Conservation (phyloP, 1,139 yeast species). For the Geotrichum siamense region DNA sequence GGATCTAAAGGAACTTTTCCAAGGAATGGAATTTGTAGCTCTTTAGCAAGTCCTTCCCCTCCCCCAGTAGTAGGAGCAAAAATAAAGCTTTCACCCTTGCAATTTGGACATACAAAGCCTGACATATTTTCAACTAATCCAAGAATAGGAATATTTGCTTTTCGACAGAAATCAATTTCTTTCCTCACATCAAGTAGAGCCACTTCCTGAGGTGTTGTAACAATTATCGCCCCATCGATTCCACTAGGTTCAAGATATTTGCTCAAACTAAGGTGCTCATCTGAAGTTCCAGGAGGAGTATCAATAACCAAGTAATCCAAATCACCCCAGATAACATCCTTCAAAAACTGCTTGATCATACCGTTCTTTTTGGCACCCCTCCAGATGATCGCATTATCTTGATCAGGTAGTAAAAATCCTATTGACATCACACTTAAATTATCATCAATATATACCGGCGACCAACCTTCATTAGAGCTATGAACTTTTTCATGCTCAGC, state of each 20-base stretch:
- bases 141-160: constrained; percentile 75
- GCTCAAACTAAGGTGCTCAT: constrained; percentile 88
- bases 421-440: constrained; percentile 94
- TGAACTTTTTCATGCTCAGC: constrained; percentile 83
- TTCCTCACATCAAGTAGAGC: constrained; percentile 91
- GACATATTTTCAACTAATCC: constrained; percentile 98
- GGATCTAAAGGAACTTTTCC: constrained; percentile 97
- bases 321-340: constrained; percentile 95
- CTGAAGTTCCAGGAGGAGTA: constrained; percentile 98
- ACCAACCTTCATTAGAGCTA: constrained; percentile 88
- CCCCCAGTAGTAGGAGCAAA: constrained; percentile 98
- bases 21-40: constrained; percentile 63
- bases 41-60: constrained; percentile 76
- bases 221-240: constrained; percentile 89
- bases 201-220: constrained; percentile 97
- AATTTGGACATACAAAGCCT: constrained; percentile 94
- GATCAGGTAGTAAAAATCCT: constrained; percentile 89
- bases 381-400: constrained; percentile 94
- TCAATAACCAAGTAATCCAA: constrained; percentile 86
- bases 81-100: constrained; percentile 83
- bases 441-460: constrained; percentile 93
- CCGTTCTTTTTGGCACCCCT: constrained; percentile 94
- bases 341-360: constrained; percentile 83
- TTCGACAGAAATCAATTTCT: constrained; percentile 89
- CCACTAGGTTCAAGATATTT: constrained; percentile 85